phyloP scores from a whole-genome alignment of 257 asterid species.

The Knoxia roxburghii region DNA sequence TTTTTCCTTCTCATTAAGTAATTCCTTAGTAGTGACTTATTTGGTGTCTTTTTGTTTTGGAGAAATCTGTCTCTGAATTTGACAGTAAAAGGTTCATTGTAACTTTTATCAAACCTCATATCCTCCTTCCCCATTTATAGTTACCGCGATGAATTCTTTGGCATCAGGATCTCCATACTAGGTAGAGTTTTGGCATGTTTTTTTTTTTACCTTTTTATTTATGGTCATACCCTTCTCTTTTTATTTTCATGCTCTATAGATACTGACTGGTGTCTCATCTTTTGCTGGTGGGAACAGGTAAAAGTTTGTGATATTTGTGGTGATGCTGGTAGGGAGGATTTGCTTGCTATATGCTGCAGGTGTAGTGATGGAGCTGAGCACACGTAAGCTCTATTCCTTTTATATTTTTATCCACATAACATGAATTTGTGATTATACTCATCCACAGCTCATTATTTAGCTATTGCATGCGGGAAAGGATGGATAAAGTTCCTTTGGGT shows the following conservation, averaged over 20 bases:
- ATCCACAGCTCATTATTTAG: constrained; percentile 38
- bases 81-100: neutral
- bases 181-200: neutral
- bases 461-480: constrained; percentile 83
- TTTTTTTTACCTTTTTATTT: neutral
- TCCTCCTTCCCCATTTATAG: neutral
- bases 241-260: neutral
- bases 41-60: neutral
- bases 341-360: constrained; percentile 76
- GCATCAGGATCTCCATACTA: neutral
- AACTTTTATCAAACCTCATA: neutral
- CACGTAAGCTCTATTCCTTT: constrained; percentile 44
- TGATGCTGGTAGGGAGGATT: constrained; percentile 90
- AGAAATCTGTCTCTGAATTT: neutral
- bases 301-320: constrained; percentile 97
- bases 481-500: constrained; percentile 67
- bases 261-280: neutral
- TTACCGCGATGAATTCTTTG: neutral
- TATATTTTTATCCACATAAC: neutral
- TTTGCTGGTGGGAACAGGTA: constrained; percentile 46
- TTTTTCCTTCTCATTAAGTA: too few species aligned
- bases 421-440: constrained; percentile 16
- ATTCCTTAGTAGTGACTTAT: too few species aligned
- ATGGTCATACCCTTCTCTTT: neutral
- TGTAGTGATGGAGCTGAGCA: constrained; percentile 97